Percentiles rank a stretch among this genome's conserved stretches.
Conservation (phyloP, 177 flowering plant genomes). For the Vitis hybrid region DNA sequence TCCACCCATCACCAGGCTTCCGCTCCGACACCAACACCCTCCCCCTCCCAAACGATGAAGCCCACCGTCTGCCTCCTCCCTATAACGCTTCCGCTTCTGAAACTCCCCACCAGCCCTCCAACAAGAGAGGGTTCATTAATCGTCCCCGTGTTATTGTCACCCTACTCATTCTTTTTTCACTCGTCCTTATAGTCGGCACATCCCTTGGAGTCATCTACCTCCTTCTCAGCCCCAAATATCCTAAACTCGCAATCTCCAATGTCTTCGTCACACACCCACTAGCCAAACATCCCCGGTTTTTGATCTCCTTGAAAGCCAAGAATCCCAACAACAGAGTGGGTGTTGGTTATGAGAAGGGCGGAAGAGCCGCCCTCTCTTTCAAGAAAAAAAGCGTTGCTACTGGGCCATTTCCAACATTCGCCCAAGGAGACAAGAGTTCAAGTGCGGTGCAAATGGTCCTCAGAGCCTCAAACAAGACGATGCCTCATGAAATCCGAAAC, state of each 20-base stretch:
- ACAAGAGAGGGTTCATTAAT: not conserved
- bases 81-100: constrained; percentile 29
- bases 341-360: constrained; percentile 17
- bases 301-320: constrained; percentile 19
- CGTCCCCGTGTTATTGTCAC: not conserved
- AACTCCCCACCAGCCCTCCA: constrained; percentile 3
- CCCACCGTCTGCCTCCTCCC: constrained; percentile 32
- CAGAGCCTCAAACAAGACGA: constrained; percentile 3
- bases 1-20: not conserved
- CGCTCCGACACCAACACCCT: not conserved
- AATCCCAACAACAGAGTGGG: constrained; percentile 29
- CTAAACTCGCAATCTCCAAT: constrained; percentile 20
- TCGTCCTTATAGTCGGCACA: constrained; percentile 16
- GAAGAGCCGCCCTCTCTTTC: constrained; percentile 16
- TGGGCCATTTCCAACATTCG: constrained; percentile 16
- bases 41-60: constrained; percentile 31
- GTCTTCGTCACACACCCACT: constrained; percentile 11
- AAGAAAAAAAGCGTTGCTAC: constrained; percentile 22
- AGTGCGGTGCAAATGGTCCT: constrained; percentile 8
- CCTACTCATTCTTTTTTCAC: not conserved
- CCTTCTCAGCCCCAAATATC: constrained; percentile 18
- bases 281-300: constrained; percentile 2
- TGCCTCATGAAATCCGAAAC: constrained; percentile 26
- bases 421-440: constrained; percentile 6
- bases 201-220: not conserved